These are phyloP conservation scores for Blastocystis sp. DNA, from an alignment of 352 stramenopile species.

Conservation along the genomic window DNA sequence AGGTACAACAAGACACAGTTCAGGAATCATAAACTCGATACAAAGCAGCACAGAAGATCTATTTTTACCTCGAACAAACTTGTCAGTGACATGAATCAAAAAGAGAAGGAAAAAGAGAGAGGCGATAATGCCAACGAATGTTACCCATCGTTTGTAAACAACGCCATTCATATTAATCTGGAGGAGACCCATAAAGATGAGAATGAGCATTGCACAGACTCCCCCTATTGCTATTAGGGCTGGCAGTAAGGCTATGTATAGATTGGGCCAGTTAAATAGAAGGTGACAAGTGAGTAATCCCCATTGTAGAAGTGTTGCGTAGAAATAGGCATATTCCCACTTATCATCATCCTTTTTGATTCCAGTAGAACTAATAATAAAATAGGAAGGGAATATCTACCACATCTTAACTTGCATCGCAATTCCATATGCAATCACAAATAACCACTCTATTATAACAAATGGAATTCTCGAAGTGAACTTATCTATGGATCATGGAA, in stretches of 20 bases:
- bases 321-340: not conserved
- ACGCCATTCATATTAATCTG: not conserved
- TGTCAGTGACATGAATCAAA: conserved; percentile 39
- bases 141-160: not conserved
- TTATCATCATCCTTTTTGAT: conserved; percentile 1
- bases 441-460: not conserved
- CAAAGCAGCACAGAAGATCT: not conserved
- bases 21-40: conserved; percentile 32
- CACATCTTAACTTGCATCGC: not conserved
- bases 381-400: not conserved
- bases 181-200: not conserved
- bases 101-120: conserved; percentile 38
- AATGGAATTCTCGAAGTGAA: not conserved
- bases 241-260: not conserved
- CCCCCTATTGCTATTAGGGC: not conserved
- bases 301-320: not conserved
- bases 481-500: not conserved
- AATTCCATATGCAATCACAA: not conserved
- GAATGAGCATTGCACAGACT: not conserved
- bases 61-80: not conserved
- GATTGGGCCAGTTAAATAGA: not conserved
- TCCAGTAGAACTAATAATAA: not conserved
- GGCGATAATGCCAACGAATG: not conserved
- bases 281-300: not conserved
- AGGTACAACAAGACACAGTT: conserved; percentile 31